A percentile compares a stretch with the other conserved stretches of the same genome.
phyloP scores from a whole-genome alignment of 139 green algal species.

The Ettlia oleoabundans region DNA sequence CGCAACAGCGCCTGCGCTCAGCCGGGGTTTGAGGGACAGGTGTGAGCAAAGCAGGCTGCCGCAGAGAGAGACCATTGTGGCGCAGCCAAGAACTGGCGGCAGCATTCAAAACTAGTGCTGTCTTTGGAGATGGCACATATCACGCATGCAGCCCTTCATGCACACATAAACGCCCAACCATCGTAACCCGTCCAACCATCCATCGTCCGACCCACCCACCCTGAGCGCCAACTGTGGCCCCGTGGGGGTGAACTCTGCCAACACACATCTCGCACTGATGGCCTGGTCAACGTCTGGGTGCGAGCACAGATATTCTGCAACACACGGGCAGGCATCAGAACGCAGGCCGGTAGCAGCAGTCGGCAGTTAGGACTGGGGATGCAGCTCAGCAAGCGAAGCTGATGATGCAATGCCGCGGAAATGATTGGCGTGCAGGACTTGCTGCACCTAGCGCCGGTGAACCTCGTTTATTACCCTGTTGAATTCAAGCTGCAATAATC shows the following conservation, averaged over 20 bases:
- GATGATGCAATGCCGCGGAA: neutral
- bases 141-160: neutral
- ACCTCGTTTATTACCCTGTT: neutral
- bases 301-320: neutral
- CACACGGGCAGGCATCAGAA: neutral
- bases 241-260: neutral
- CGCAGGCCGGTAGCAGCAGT: neutral
- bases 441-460: neutral
- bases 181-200: neutral
- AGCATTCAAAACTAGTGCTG: neutral
- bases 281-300: conserved; percentile 8
- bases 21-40: neutral
- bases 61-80: neutral
- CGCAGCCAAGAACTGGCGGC: neutral
- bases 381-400: neutral
- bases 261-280: conserved; percentile 20
- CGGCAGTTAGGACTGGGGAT: no score
- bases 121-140: neutral
- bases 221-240: conserved; percentile 8
- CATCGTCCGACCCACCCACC: neutral
- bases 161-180: neutral
- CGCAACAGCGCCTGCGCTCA: conserved; percentile 29
- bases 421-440: neutral
- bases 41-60: neutral
- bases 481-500: neutral